These are phyloP conservation scores for Pseudogymnoascus verrucosus DNA, from an alignment of 2,329 filamentous ascomycete species.

Conservation along the genomic window DNA sequence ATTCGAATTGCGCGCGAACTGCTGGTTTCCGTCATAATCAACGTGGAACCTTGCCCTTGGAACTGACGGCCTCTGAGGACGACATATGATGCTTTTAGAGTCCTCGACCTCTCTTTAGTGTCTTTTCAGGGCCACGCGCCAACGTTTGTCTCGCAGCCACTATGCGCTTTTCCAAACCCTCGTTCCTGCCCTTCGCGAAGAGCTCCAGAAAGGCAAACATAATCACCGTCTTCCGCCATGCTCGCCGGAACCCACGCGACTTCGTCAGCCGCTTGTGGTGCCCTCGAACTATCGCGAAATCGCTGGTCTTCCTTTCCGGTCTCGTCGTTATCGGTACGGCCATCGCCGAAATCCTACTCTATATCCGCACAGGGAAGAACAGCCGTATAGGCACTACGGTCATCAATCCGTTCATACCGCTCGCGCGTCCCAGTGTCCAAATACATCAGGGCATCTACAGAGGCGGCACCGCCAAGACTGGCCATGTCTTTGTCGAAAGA, in stretches of 20 bases:
- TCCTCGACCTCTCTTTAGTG: conserved; percentile 4
- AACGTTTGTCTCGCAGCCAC: neutral
- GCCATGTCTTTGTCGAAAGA: conserved; percentile 29
- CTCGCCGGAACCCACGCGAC: conserved; percentile 2
- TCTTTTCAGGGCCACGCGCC: neutral
- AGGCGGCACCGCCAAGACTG: neutral
- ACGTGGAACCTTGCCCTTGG: neutral
- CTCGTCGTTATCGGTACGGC: neutral
- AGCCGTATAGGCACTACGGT: neutral
- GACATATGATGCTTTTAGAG: conserved; percentile 5
- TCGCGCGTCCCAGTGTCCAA: conserved; percentile 4
- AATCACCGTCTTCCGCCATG: neutral
- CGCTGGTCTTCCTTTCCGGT: neutral
- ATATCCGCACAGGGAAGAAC: conserved; percentile 4
- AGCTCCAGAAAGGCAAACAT: conserved; percentile 3
- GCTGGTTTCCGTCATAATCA: neutral
- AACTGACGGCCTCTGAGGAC: neutral
- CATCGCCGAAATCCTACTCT: neutral
- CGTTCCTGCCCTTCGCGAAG: conserved; percentile 2
- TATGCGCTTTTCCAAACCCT: neutral
- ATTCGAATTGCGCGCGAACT: neutral
- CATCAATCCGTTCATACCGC: conserved; percentile 2
- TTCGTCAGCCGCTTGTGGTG: neutral
- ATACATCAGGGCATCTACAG: neutral
- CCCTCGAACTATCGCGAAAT: neutral